Percentiles rank a stretch among this genome's conserved stretches.
Evolutionary conservation across 2,329 filamentous ascomycete species (phyloP).

Genomic region (Trichophyton mentagrophytes): DNA sequence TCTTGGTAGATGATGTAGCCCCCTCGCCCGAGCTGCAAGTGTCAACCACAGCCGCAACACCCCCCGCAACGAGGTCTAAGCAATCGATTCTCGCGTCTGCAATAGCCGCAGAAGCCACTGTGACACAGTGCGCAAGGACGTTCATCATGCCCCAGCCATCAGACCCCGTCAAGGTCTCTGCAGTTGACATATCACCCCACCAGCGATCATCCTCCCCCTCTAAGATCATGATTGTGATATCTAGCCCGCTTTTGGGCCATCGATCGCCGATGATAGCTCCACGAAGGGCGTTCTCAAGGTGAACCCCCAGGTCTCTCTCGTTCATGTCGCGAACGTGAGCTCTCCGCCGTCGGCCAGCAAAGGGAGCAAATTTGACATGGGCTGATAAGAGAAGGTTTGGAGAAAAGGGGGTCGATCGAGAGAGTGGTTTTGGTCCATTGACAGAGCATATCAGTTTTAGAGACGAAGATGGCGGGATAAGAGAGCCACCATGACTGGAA

Average conservation of each 20-base stretch:
- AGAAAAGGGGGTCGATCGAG: conserved; percentile 79
- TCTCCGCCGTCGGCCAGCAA: conserved; percentile 68
- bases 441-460: conserved; percentile 89
- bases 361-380: conserved; percentile 92
- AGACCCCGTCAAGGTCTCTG: conserved; percentile 36
- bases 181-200: conserved; percentile 43
- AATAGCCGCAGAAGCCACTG: conserved; percentile 81
- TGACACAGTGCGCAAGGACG: conserved; percentile 81
- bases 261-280: conserved; percentile 84
- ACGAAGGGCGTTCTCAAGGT: conserved; percentile 79
- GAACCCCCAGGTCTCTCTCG: conserved; percentile 80
- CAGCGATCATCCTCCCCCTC: conserved; percentile 78
- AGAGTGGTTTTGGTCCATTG: conserved; percentile 82
- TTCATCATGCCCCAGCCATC: conserved; percentile 82
- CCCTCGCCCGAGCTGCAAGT: conserved; percentile 12
- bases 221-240: conserved; percentile 82
- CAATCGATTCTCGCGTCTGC: conserved; percentile 93
- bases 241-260: conserved; percentile 98
- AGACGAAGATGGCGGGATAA: conserved; percentile 48
- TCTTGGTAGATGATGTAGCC: conserved; percentile 19
- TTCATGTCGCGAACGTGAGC: conserved; percentile 75
- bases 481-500: conserved; percentile 32
- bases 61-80: conserved; percentile 77
- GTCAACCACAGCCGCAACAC: conserved; percentile 66
- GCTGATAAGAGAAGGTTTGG: conserved; percentile 84